Conservation (phyloP, 345 rosid genomes). For the Pistacia atlantica region DNA sequence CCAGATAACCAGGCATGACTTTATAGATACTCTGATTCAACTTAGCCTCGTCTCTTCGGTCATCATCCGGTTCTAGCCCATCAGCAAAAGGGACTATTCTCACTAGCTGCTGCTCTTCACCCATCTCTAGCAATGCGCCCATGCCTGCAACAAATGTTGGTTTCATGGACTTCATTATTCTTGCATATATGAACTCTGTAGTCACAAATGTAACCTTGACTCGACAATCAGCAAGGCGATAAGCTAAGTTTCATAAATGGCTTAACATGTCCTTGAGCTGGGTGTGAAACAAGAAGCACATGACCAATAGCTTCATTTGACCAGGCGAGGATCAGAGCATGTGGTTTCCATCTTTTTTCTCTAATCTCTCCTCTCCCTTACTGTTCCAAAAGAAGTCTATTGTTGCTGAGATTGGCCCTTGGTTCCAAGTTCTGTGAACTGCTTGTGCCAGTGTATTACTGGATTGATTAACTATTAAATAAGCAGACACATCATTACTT, state of each 20-base stretch:
- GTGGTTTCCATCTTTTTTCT: not conserved
- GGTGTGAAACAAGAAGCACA: constrained; percentile 26
- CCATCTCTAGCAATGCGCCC: constrained; percentile 1
- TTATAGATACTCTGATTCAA: not conserved
- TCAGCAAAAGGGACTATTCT: constrained; percentile 28
- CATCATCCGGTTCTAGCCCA: constrained; percentile 28
- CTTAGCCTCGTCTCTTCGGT: constrained; percentile 17
- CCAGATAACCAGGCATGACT: constrained; percentile 29
- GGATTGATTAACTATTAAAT: not conserved
- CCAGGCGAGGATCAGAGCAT: too few relatives aligned
- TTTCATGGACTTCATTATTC: not conserved
- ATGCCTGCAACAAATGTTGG: not conserved
- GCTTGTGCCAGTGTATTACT: not conserved
- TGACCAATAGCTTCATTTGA: constrained; percentile 14
- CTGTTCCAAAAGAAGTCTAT: not conserved
- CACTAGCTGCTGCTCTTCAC: not conserved
- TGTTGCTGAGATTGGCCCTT: not conserved
- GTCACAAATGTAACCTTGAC: constrained; percentile 26
- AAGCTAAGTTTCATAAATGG: constrained; percentile 29
- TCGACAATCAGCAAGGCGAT: constrained; percentile 16
- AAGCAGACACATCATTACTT: too few relatives aligned
- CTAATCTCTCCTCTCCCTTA: not conserved
- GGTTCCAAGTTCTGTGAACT: not conserved
- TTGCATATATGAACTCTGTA: constrained; percentile 16
- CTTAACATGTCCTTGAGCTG: constrained; percentile 29